Evolutionary conservation across 2,329 filamentous ascomycete species (phyloP).

Genomic region (Colletotrichum plurivorum): DNA sequence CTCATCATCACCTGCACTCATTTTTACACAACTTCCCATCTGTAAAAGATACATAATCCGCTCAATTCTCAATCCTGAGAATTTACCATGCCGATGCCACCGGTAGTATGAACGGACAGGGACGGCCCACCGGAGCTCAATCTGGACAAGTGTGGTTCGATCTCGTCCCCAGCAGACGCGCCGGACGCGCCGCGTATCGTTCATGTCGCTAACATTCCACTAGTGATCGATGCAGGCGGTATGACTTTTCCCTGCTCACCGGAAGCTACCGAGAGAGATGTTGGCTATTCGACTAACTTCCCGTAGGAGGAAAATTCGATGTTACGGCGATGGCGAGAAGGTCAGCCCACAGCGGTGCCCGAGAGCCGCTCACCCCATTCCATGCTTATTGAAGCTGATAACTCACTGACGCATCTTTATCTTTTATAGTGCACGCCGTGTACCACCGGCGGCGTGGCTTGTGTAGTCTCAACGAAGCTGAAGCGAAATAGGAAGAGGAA

Average conservation of each 20-base stretch:
- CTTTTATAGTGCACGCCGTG: conserved; percentile 27
- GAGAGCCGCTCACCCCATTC: neutral
- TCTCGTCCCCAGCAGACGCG: neutral
- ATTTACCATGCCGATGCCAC: neutral
- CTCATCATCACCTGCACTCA: neutral
- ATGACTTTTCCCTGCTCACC: neutral
- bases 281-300: neutral
- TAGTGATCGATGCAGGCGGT: conserved; percentile 36
- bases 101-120: conserved; percentile 17
- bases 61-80: neutral
- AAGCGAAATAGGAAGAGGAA: conserved; percentile 38
- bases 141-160: conserved; percentile 35
- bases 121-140: conserved; percentile 2
- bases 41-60: neutral
- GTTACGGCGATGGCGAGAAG: conserved; percentile 35
- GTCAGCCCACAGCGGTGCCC: conserved; percentile 4
- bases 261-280: neutral
- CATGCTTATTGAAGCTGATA: neutral
- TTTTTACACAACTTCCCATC: neutral
- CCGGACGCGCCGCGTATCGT: no score
- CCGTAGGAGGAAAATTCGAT: conserved; percentile 32
- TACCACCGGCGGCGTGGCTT: conserved; percentile 12
- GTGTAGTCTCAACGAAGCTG: conserved; percentile 29
- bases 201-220: conserved; percentile 5
- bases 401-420: no score